Conservation (phyloP, 768 basidiomycete species). For the Naganishia antarctica region DNA sequence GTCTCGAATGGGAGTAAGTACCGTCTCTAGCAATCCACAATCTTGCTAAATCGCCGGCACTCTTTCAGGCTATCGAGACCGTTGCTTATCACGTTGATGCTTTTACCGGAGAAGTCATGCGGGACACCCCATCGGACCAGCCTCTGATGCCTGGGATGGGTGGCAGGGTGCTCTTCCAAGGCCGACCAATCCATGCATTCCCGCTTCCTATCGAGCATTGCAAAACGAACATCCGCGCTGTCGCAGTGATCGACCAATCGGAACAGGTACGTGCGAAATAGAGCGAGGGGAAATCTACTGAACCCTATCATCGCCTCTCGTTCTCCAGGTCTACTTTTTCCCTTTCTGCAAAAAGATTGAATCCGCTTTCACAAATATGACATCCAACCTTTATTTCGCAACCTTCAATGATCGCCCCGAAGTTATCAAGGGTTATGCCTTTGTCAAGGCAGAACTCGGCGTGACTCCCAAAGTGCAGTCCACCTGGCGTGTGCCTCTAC, state of each 20-base stretch:
- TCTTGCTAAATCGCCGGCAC: background rate
- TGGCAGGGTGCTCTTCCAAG: slow-evolving; percentile 39
- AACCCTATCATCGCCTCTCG: background rate
- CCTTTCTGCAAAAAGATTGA: slow-evolving; percentile 46
- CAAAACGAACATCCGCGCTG: slow-evolving; percentile 35
- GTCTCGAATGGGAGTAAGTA: slow-evolving; percentile 33
- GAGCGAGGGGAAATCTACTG: too few species aligned
- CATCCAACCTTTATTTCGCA: slow-evolving; percentile 35
- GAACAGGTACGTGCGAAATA: slow-evolving; percentile 23
- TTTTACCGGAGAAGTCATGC: slow-evolving; percentile 37
- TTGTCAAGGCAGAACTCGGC: slow-evolving; percentile 6
- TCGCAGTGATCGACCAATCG: slow-evolving; percentile 38
- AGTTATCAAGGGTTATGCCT: slow-evolving; percentile 30
- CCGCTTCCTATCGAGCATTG: slow-evolving; percentile 43
- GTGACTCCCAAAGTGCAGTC: slow-evolving; percentile 50
- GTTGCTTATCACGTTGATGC: slow-evolving; percentile 46
- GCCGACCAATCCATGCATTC: slow-evolving; percentile 35
- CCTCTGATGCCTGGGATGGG: slow-evolving; percentile 27
- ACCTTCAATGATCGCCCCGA: slow-evolving; percentile 1
- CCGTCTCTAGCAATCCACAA: background rate
- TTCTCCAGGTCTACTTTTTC: slow-evolving; percentile 42
- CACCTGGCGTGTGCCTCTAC: slow-evolving; percentile 64
- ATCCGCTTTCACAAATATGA: slow-evolving; percentile 30
- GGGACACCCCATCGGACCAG: slow-evolving; percentile 17
- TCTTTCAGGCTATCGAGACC: slow-evolving; percentile 29